Evolutionary conservation across 345 rosid genomes (phyloP), one percentile per base, ranked within the genome.

Genomic region (Sapria himalayana): DNA sequence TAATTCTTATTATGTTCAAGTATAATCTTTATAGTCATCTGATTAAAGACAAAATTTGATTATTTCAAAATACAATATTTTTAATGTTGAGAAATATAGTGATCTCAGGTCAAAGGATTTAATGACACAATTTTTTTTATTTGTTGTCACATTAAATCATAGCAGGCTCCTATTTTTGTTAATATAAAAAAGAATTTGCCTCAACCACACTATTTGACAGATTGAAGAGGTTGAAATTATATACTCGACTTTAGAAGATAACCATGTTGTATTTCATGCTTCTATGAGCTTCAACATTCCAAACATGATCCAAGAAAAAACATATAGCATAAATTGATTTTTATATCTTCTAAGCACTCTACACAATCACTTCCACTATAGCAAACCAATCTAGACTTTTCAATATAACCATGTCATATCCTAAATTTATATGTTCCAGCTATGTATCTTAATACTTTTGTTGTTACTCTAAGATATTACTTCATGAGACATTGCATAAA

Each of bases 401-500:
- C 10, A 4, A 8, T 1, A 25, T 1, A 15, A 4, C 7, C 4
- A 25, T 24, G 22, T 19, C 42, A 3, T 12, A 38, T 2, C 4
- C 42, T 5, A 18, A 3, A 38, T n/a, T n/a, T n/a, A n/a, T n/a
- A n/a, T n/a, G n/a, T n/a, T n/a, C n/a, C n/a, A n/a, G n/a, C n/a
- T n/a, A n/a, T n/a, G n/a, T n/a, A n/a, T n/a, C n/a, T n/a, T n/a
- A n/a, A n/a, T n/a, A n/a, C n/a, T 33, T 33, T 33, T 33, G 11
- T 8, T 33, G 15, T 29, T 40, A 32, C 50, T 21, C 33, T 32
- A 25, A 46, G 33, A 40, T 19, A 11, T n/a, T 18, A 33, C 23
- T 46, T 14, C 39, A 46, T 32, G 50, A 21, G 22, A 13, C 3
- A n/a, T 6, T 31, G 36, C 50, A 33, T 46, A 46, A 33, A 46